phyloP scores from a whole-genome alignment of 768 basidiomycete species.

The Psilocybe sp. region DNA sequence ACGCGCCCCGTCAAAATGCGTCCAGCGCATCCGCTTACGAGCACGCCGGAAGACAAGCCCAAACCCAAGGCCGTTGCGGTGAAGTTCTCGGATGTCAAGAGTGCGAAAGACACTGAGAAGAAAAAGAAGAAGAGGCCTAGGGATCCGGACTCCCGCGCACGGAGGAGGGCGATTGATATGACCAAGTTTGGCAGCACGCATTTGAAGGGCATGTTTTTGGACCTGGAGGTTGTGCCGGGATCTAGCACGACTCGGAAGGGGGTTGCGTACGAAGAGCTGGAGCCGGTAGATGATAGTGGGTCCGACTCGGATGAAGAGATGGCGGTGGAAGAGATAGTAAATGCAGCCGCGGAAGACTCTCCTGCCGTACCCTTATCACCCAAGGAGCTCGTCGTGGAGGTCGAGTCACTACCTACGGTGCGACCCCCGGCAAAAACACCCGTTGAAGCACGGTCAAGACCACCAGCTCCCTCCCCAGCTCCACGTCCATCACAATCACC shows the following conservation, averaged over 20 bases:
- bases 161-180: constrained; percentile 69
- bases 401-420: too few species aligned
- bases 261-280: constrained; percentile 9
- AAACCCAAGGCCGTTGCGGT: constrained; percentile 16
- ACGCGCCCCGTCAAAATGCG: constrained; percentile 69
- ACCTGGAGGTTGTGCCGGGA: constrained; percentile 28
- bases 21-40: constrained; percentile 57
- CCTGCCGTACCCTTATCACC: too few species aligned
- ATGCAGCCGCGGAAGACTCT: too few species aligned
- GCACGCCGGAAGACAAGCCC: constrained; percentile 23
- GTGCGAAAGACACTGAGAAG: constrained; percentile 18
- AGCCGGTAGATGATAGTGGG: constrained; percentile 8
- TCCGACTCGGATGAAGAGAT: constrained; percentile 11
- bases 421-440: too few species aligned
- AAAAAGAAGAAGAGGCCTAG: constrained; percentile 45
- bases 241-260: constrained; percentile 6
- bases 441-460: neutral
- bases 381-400: too few species aligned
- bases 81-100: constrained; percentile 13
- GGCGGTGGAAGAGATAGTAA: constrained; percentile 7
- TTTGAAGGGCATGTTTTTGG: constrained; percentile 68
- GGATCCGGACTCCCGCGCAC: constrained; percentile 55
- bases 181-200: constrained; percentile 68
- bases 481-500: neutral
- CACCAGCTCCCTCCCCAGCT: constrained; percentile 3